A percentile compares a stretch with the other conserved stretches of the same genome.
Conservation (phyloP, 768 basidiomycete genomes). For the Suillus placidus region DNA sequence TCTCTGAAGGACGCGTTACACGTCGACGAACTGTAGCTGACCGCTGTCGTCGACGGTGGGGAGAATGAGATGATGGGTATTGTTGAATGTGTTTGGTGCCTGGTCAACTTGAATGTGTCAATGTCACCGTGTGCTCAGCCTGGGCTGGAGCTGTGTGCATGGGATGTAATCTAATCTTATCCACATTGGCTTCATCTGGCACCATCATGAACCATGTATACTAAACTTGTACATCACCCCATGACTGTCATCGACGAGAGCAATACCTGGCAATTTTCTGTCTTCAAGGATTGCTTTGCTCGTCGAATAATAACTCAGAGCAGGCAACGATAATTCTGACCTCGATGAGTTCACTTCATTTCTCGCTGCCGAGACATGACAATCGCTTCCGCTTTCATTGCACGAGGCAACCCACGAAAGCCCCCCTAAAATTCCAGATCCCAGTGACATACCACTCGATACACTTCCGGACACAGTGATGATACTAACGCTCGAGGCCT, state of each 20-base stretch:
- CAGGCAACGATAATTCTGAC: slow-evolving; percentile 27
- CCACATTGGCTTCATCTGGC: neutral
- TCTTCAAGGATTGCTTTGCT: slow-evolving; percentile 51
- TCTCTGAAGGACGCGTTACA: slow-evolving; percentile 1
- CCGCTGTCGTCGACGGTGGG: neutral
- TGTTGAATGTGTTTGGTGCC: slow-evolving; percentile 9
- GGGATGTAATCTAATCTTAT: slow-evolving; percentile 11
- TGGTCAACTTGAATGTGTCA: neutral
- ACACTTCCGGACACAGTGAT: slow-evolving; percentile 43
- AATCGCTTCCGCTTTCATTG: slow-evolving; percentile 40
- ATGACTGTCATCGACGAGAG: neutral
- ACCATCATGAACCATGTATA: neutral
- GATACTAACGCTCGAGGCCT: slow-evolving; percentile 54
- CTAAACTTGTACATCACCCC: slow-evolving; percentile 1
- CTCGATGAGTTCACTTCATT: slow-evolving; percentile 59
- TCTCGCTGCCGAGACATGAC: slow-evolving; percentile 54
- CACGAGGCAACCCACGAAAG: slow-evolving; percentile 44
- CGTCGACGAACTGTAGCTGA: slow-evolving; percentile 1
- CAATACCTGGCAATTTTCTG: neutral
- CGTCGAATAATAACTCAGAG: slow-evolving; percentile 38
- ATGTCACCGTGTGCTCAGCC: too few species aligned
- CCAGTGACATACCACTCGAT: slow-evolving; percentile 43
- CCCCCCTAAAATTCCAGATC: slow-evolving; percentile 32
- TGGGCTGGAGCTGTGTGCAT: neutral
- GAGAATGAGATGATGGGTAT: neutral